Base-by-base conservation (phyloP, 495 filamentous ascomycete species). In the Bryoglossum gracile region DNA sequence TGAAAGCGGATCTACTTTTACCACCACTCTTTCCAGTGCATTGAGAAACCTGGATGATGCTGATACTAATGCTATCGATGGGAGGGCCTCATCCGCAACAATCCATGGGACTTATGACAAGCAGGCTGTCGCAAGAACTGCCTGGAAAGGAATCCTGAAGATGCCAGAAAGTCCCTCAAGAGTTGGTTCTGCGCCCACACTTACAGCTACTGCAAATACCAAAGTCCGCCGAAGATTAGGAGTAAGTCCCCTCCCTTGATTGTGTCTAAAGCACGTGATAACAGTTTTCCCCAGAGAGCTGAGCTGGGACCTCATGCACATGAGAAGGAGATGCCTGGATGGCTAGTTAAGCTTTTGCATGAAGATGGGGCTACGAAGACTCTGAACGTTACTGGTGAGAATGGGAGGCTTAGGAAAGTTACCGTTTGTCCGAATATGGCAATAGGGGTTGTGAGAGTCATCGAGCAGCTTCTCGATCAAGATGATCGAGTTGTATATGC, bases 271-370 rank as follows among this genome's bases (percentile, higher is more conserved):
- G 57, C 48, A 61, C 18, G 32, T 46, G 43, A 66, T 72, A 48
- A 68, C 53, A 65, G n/a, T n/a, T 49, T 48, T 65, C 25, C 42
- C 4, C 35, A 61, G 58, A 73, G 68, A 65, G 67, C 55, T 8
- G 87, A 96, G 57, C 73, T 98, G 28, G 92, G 92, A 0, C 86
- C 83, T 10, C 80, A 92, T 68, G 87, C 89, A 5, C 77, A 87
- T 59, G 92, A 98, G 62, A 81, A 84, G 30, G 75, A 78, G 51
- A 98, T 98, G 92, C 92, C 92, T 1, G 68, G 68, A 8, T 86
- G 84, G 81, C 76, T 98, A 6, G 73, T 76, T 8, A 71, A 73
- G 17, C 67, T 85, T 58, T 74, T 96, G 3, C 16, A 40, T 18
- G 75, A 83, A 54, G 76, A 70, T 34, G 80, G 82, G 21, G 79